Base-by-base conservation (phyloP, 169 alveolate species). In the Plasmodium berghei region DNA sequence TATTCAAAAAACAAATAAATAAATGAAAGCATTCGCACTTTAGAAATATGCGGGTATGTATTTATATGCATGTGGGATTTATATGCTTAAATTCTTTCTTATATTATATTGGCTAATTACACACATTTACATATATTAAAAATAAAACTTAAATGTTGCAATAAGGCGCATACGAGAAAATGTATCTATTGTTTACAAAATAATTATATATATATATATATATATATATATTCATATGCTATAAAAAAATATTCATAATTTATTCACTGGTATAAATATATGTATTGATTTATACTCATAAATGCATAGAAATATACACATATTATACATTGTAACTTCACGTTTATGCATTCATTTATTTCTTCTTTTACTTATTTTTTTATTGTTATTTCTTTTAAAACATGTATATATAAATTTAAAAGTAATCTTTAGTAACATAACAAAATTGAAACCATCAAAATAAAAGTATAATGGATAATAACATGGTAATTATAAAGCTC, bases 381-480 rank as follows among this genome's bases (percentile, higher is more conserved):
- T 48, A 48, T 46, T 28, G 56, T 73, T 18, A 34, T 40, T 73
- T 62, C 42, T 59, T 46, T 73, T 59, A 61, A 73, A 58, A 73
- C 40, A 62, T 62, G 28, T 42, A 40, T 40, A 72, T 20, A 72
- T 54, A 61, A n/a, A 63, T 73, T 73, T 40, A 56, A 73, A 73
- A 73, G 22, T 73, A 62, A 62, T 54, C 20, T 73, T 49, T 59
- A 34, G 42, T 34, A 45, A 59, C n/a, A 62, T 73, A 73, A 59
- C 87, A 73, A 73, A 73, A 73, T 73, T 73, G 72, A 73, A 59
- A 59, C 20, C 61, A 73, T 73, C 87, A 73, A 73, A 73, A 73
- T 12, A 18, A 9, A 70, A 34, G 42, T 34, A 34, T 34, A 34
- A 34, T 34, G 42, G 3, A 34, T 34, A 34, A 34, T 34, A 34